phyloP scores from a whole-genome alignment of 306 rosid species.

The Styphnolobium japonicum region DNA sequence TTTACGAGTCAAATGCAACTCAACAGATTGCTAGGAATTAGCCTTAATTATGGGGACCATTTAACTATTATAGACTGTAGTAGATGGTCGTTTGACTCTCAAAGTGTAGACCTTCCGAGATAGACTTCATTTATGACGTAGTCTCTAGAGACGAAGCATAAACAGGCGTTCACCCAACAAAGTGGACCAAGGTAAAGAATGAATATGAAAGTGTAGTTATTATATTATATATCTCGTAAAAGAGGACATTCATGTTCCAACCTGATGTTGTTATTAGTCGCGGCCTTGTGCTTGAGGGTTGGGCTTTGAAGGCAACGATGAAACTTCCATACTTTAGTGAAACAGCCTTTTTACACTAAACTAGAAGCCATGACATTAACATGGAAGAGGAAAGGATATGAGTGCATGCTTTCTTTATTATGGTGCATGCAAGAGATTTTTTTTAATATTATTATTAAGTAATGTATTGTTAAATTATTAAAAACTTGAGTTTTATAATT shows the following conservation, averaged over 20 bases:
- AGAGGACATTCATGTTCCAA: neutral
- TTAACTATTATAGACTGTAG: neutral
- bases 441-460: too few species aligned
- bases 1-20: conserved; percentile 1
- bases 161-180: neutral
- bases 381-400: too few species aligned
- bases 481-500: too few species aligned
- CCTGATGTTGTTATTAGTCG: neutral
- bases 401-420: too few species aligned
- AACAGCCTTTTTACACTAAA: conserved; percentile 3
- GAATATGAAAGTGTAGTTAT: too few species aligned
- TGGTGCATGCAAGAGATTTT: too few species aligned
- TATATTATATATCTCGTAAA: too few species aligned
- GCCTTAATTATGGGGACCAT: conserved; percentile 17
- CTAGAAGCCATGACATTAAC: too few species aligned
- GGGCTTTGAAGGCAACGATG: neutral
- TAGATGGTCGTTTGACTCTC: neutral
- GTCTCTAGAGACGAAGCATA: too few species aligned
- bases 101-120: neutral
- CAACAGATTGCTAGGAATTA: neutral
- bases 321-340: neutral
- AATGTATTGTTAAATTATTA: too few species aligned
- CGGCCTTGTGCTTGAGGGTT: neutral
- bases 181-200: neutral
- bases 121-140: too few species aligned